Percentiles rank a stretch among this genome's conserved stretches.
phyloP scores from a whole-genome alignment of 441 rosid species.

The Viola pubescens region DNA sequence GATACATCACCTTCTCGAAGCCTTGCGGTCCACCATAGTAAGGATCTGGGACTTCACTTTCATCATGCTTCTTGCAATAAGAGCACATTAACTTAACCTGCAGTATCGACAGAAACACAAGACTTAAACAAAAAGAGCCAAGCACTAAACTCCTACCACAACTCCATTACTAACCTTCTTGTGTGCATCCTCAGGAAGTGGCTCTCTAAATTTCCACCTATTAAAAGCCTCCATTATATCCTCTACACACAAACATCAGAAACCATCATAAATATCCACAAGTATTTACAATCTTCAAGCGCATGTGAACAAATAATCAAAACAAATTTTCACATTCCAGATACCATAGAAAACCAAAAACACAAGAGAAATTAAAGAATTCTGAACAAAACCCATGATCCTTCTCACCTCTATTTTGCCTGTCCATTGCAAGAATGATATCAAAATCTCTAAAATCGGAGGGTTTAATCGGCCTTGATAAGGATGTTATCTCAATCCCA shows the following conservation, averaged over 20 bases:
- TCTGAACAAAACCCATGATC: slow-evolving; percentile 8
- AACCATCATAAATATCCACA: background rate
- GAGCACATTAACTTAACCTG: slow-evolving; percentile 77
- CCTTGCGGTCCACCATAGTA: slow-evolving; percentile 74
- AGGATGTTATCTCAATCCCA: slow-evolving; percentile 75
- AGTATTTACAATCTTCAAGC: background rate
- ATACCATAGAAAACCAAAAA: background rate
- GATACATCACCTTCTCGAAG: slow-evolving; percentile 57
- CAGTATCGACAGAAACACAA: slow-evolving; percentile 13
- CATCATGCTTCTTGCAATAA: slow-evolving; percentile 61
- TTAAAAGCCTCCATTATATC: slow-evolving; percentile 65
- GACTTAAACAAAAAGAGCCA: slow-evolving; percentile 5
- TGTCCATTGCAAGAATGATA: slow-evolving; percentile 87
- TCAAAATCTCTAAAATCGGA: slow-evolving; percentile 81
- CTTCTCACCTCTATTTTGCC: slow-evolving; percentile 56
- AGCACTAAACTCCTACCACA: background rate
- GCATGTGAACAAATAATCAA: no score
- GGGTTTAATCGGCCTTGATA: slow-evolving; percentile 70
- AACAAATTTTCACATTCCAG: no score
- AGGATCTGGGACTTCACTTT: slow-evolving; percentile 71
- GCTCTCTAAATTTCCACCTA: slow-evolving; percentile 62
- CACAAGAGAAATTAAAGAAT: background rate
- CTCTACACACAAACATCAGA: slow-evolving; percentile 35
- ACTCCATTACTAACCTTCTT: slow-evolving; percentile 44
- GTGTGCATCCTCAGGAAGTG: slow-evolving; percentile 68